These are phyloP conservation scores for Metarhizium sp. DNA, from an alignment of 2,329 filamentous ascomycete species.

Conservation along the genomic window DNA sequence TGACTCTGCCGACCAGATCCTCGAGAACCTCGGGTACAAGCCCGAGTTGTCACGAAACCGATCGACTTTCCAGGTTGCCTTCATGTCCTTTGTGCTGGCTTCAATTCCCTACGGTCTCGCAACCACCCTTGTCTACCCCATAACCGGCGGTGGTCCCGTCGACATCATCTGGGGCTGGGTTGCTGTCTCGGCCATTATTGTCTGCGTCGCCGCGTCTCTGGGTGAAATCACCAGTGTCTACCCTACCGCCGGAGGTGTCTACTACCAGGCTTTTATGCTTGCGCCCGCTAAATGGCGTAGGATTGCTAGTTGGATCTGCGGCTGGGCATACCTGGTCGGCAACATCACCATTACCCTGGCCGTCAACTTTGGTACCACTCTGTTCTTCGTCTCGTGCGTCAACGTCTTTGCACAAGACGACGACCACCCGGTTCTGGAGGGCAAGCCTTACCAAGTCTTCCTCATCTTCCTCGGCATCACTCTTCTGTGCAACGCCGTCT, in stretches of 20 bases:
- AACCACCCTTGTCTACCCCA: conserved; percentile 59
- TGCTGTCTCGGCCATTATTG: conserved; percentile 56
- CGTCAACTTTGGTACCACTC: conserved; percentile 72
- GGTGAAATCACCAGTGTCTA: conserved; percentile 69
- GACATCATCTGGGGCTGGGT: conserved; percentile 69
- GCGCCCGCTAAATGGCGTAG: conserved; percentile 50
- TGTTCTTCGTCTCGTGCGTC: conserved; percentile 48
- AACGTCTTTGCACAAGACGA: conserved; percentile 42
- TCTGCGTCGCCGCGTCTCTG: conserved; percentile 61
- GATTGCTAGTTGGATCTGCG: conserved; percentile 60
- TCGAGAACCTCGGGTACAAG: conserved; percentile 57
- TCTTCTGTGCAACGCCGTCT: conserved; percentile 54
- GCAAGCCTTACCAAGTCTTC: conserved; percentile 55
- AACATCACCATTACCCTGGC: conserved; percentile 77
- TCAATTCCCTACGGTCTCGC: conserved; percentile 66
- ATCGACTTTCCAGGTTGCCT: conserved; percentile 60
- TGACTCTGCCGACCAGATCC: conserved; percentile 49
- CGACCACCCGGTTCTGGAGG: conserved; percentile 34
- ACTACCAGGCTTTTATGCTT: conserved; percentile 73
- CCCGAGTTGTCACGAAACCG: conserved; percentile 55
- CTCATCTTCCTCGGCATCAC: conserved; percentile 64
- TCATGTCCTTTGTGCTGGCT: conserved; percentile 69
- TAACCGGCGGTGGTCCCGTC: conserved; percentile 56
- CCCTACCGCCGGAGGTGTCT: conserved; percentile 68
- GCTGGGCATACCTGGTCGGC: conserved; percentile 69